These are phyloP conservation scores for Solanum chaucha DNA, from an alignment of 257 asterid genomes.

Conservation along the genomic window DNA sequence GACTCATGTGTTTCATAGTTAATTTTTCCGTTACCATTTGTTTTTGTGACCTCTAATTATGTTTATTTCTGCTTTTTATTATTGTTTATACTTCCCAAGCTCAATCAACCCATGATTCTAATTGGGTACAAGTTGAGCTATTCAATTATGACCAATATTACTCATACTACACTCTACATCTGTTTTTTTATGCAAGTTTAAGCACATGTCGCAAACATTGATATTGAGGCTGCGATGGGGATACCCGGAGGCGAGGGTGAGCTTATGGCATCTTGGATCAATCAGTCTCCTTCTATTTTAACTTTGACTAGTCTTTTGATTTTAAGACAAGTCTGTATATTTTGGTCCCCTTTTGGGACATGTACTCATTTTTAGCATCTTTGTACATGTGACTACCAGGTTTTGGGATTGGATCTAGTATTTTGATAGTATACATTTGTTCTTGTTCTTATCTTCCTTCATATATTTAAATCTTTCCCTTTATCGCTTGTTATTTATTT, in stretches of 20 bases:
- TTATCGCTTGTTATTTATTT: background rate
- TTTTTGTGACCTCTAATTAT: background rate
- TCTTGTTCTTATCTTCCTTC: background rate
- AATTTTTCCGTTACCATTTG: too few species aligned
- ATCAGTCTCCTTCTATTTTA: too few species aligned
- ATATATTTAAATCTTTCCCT: background rate
- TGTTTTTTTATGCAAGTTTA: background rate
- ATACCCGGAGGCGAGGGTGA: too few species aligned
- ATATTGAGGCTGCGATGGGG: background rate
- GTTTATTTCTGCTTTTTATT: background rate
- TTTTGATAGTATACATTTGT: background rate
- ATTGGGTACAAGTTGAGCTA: too few species aligned
- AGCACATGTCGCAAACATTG: background rate
- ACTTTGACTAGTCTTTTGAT: too few species aligned
- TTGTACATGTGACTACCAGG: background rate
- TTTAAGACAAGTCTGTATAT: too few species aligned
- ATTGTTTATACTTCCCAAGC: background rate
- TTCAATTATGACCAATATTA: background rate
- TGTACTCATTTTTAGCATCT: background rate
- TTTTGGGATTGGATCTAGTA: background rate
- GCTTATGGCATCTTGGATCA: too few species aligned
- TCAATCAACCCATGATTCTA: background rate
- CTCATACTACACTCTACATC: background rate
- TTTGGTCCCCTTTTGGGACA: background rate
- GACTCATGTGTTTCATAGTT: background rate